Base-by-base conservation (phyloP, 139 green algal species). In the Tetradesmus obliquus region DNA sequence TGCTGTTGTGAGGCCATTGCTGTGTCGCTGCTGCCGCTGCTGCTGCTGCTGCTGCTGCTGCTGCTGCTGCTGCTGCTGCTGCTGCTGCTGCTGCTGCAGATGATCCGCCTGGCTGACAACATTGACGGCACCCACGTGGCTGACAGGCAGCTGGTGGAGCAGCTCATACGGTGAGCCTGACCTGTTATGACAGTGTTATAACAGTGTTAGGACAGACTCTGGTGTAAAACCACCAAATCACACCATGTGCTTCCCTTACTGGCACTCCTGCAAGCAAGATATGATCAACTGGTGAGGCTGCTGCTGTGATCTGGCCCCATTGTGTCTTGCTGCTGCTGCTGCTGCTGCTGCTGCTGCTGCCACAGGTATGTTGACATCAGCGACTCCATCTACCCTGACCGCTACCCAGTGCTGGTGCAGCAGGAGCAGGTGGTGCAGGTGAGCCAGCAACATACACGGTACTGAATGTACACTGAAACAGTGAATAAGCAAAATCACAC, bases 321-420 rank as follows among this genome's bases (percentile, higher is more conserved):
- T 2, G 60, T 71, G 2, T 71, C 19, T 19, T 4, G 60, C 5
- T 10, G 72, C 51, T 32, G 19, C 19, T 53, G 72, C 72, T 84
- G 79, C 79, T 58, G 79, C 81, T 69, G 53, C 53, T 66, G 81
- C 51, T 69, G 76, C 60, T 86, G 81, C 45, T 24, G 51, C 5
- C 45, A 19, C 81, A 86, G 84, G 24, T 88, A 88, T 79, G 55
- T 76, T 20, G 20, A 88, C 84, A 88, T 88, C 57, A 79, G 57
- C 8, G 84, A 88, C 24, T 69, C 22, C 84, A 54, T 88, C 5
- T 88, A 88, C 84, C 84, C 84, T 55, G 84, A 88, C 58, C n/a
- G 84, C n/a, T 88, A 55, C 24, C 55, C 57, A 7, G 13, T 79
- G 55, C 84, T 88, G 84, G 57, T 88, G 57, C 22, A 88, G 24